Percentiles rank a stretch among this genome's conserved stretches.
Evolutionary conservation across 805 yeast species (phyloP).

Genomic region (Metschnikowia santaceciliae): DNA sequence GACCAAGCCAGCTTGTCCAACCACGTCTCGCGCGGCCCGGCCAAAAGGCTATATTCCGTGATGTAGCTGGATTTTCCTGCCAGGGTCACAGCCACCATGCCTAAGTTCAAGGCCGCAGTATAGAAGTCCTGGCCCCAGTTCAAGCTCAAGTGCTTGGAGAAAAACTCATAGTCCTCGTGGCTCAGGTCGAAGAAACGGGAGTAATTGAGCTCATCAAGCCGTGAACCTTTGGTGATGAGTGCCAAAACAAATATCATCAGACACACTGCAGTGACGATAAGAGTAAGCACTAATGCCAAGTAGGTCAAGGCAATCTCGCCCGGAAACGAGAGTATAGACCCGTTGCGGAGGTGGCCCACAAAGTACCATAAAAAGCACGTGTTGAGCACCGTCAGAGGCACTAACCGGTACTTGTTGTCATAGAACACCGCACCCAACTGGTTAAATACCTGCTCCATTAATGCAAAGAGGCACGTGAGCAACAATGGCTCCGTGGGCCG

Average conservation of each 20-base stretch:
- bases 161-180: constrained; percentile 23
- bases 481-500: constrained; percentile 53
- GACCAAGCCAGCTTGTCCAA: constrained; percentile 21
- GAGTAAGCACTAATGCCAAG: constrained; percentile 60
- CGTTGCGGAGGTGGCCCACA: constrained; percentile 35
- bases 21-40: constrained; percentile 53
- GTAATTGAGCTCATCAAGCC: constrained; percentile 31
- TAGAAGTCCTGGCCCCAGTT: constrained; percentile 60
- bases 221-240: constrained; percentile 49
- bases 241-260: constrained; percentile 54
- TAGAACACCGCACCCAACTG: constrained; percentile 61
- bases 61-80: constrained; percentile 65
- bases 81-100: constrained; percentile 61
- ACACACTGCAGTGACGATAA: constrained; percentile 50
- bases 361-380: constrained; percentile 34
- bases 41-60: constrained; percentile 50
- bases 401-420: constrained; percentile 50
- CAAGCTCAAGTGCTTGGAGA: constrained; percentile 32
- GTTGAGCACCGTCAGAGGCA: constrained; percentile 63
- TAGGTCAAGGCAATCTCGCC: constrained; percentile 54
- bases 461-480: constrained; percentile 50
- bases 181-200: constrained; percentile 28
- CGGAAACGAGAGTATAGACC: constrained; percentile 49
- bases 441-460: constrained; percentile 54
- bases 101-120: constrained; percentile 55